These are phyloP conservation scores for Mimosa pudica DNA, from an alignment of 306 rosid species.

Conservation along the genomic window DNA sequence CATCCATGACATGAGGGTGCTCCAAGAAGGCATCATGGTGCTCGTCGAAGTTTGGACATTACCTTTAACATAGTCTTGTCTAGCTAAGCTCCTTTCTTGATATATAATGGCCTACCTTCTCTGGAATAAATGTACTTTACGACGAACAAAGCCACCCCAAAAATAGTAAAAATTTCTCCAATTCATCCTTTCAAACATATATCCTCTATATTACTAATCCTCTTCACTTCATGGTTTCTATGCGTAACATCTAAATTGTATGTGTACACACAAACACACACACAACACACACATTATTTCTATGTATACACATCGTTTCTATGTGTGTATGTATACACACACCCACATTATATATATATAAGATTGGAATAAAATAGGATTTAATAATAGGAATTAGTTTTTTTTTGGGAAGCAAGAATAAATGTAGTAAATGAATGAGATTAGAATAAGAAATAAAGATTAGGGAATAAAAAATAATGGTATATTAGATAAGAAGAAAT, in stretches of 20 bases:
- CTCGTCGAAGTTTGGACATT: slow-evolving; percentile 27
- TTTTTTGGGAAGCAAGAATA: no score
- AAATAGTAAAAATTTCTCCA: background rate
- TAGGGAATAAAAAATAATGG: no score
- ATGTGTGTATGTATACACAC: no score
- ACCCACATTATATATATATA: no score
- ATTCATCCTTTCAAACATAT: background rate
- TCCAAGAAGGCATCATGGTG: slow-evolving; percentile 37
- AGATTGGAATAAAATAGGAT: no score
- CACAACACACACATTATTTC: no score
- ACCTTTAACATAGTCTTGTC: slow-evolving; percentile 29
- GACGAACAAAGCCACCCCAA: slow-evolving; percentile 16
- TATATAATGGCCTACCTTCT: background rate
- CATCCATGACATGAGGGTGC: slow-evolving; percentile 17
- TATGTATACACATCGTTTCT: no score
- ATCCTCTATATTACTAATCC: background rate
- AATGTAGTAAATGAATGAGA: no score
- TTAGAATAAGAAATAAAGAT: no score
- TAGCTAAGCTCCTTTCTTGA: background rate
- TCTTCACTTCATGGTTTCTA: background rate
- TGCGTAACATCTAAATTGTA: background rate
- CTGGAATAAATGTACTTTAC: slow-evolving; percentile 30
- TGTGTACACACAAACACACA: no score
- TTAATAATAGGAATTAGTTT: no score
- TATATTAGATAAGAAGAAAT: no score